A percentile compares a stretch with the other conserved stretches of the same genome.
These are phyloP conservation scores for Lablab purpureus DNA, from an alignment of 306 rosid species.

Conservation along the genomic window DNA sequence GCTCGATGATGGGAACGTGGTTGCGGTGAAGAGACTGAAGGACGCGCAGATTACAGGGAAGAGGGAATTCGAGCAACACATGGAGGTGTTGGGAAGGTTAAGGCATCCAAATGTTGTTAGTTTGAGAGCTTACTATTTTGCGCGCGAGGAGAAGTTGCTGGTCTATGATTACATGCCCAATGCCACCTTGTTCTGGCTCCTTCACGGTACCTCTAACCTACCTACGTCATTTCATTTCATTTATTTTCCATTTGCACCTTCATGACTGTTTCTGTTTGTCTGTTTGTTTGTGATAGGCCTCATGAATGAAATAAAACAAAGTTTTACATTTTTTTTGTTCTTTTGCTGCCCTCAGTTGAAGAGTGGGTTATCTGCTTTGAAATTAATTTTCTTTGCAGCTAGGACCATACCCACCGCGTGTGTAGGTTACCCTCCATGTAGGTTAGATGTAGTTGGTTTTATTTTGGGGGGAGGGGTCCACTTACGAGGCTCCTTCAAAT, in stretches of 20 bases:
- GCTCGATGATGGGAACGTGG: slow-evolving; percentile 88
- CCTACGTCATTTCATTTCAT: background rate
- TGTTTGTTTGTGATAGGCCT: background rate
- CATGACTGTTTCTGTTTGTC: background rate
- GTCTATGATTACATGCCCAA: slow-evolving; percentile 97
- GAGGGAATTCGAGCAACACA: slow-evolving; percentile 91
- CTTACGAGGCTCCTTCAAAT: slow-evolving; percentile 1
- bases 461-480: background rate
- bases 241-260: background rate
- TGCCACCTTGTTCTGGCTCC: slow-evolving; percentile 92
- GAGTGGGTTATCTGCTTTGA: slow-evolving; percentile 27
- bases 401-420: slow-evolving; percentile 1
- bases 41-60: slow-evolving; percentile 85
- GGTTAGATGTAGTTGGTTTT: slow-evolving; percentile 16
- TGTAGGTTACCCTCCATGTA: background rate
- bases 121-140: slow-evolving; percentile 87
- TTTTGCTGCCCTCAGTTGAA: slow-evolving; percentile 4
- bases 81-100: slow-evolving; percentile 80
- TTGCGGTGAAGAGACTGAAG: slow-evolving; percentile 91
- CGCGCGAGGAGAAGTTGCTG: slow-evolving; percentile 83
- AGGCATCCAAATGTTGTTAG: slow-evolving; percentile 74
- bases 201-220: slow-evolving; percentile 67
- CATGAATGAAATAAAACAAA: slow-evolving; percentile 8
- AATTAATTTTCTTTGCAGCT: slow-evolving; percentile 31
- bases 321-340: slow-evolving; percentile 6